These are phyloP conservation scores for Tetrahymena malaccensis DNA, from an alignment of 73 alveolate species.

Conservation along the genomic window DNA sequence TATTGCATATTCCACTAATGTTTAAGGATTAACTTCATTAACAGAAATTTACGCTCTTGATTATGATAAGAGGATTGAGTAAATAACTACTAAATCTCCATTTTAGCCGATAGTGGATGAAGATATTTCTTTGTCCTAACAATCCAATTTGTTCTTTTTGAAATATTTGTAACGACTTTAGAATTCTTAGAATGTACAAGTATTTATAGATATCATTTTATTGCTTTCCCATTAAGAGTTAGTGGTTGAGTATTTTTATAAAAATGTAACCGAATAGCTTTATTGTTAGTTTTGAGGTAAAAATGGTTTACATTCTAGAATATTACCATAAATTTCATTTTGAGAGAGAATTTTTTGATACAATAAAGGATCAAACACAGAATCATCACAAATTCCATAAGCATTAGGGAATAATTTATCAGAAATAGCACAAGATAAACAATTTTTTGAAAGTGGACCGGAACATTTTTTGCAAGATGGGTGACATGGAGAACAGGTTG, in stretches of 20 bases:
- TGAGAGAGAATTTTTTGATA: neutral
- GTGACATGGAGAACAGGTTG: neutral
- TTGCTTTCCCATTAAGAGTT: neutral
- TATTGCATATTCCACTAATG: neutral
- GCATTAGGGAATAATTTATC: neutral
- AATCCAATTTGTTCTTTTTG: neutral
- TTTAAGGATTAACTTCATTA: neutral
- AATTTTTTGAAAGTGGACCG: neutral
- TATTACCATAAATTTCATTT: neutral
- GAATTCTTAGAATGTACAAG: neutral
- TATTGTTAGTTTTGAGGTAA: neutral
- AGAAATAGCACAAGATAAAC: neutral
- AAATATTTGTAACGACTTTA: neutral
- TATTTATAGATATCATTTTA: neutral
- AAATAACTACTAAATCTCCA: neutral
- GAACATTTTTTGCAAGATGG: neutral
- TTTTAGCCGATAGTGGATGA: neutral
- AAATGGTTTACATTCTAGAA: neutral
- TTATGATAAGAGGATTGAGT: neutral
- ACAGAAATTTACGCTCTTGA: neutral
- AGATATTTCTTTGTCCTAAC: neutral
- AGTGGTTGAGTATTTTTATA: neutral
- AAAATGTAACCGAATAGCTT: neutral
- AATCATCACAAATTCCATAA: neutral
- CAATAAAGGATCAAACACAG: neutral